Base-by-base conservation (phyloP, 129 eudicot species). In the Solidago caesia region DNA sequence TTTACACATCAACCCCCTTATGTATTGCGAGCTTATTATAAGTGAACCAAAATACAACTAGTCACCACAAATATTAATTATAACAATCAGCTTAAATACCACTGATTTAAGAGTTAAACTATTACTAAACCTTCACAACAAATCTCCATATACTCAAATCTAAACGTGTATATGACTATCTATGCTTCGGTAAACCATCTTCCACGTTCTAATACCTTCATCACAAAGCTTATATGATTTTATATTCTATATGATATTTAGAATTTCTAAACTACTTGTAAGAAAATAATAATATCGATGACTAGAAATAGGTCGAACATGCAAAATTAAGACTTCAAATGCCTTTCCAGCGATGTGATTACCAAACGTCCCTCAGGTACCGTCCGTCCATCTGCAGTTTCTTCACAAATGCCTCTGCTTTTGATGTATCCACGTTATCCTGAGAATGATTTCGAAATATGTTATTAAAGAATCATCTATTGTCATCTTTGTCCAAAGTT, bases 361-460 rank as follows among this genome's bases (percentile, higher is more conserved):
- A 88, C 94, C 94, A 88, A 62, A 88, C 90, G 66, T 88, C 94
- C 75, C 94, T 79, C 16, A 88, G 86, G 49, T 88, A 88, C 53
- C 94, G 73, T 58, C 94, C 90, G 51, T 88, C 88, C 80, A 81
- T 72, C 77, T 88, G 90, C 33, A 88, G 83, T 79, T 88, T 85
- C 88, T 88, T 88, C 71, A 88, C 90, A 64, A 81, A 58, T 15
- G 84, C 84, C 85, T 88, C 90, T 0, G 90, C 90, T 63, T 85
- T 83, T 14, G 94, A 16, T 10, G 83, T 72, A 61, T 81, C 88
- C 77, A 83, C 70, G 4, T 75, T 78, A 46, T 83, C 89, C 87
- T 88, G 84, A 71, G 70, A 60, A 13, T 6, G n/a, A 46, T 25
- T 44, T 27, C 53, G 51, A 39, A 5, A 45, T 41, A 16, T 8